Evolutionary conservation across 768 basidiomycete genomes (phyloP).

Genomic region (Lactarius psammicola): DNA sequence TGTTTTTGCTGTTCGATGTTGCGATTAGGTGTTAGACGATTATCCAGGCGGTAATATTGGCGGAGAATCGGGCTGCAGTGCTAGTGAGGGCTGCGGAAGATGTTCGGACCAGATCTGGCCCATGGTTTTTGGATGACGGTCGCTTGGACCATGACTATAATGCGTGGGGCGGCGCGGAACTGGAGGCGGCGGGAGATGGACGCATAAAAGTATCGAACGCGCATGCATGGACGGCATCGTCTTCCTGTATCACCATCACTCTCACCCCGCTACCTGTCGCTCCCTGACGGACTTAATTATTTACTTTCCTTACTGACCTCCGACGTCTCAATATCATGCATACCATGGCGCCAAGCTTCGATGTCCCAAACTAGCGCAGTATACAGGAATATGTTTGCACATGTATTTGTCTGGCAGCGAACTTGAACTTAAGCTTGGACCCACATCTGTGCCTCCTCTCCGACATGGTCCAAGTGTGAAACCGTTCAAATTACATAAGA

Average conservation of each 20-base stretch:
- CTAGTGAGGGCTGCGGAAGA: conserved; percentile 22
- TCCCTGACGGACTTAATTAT: conserved; percentile 27
- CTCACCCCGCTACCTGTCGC: conserved; percentile 6
- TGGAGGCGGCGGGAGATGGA: conserved; percentile 20
- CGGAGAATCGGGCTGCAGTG: conserved; percentile 24
- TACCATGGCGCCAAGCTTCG: conserved; percentile 14
- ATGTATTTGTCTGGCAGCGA: background rate
- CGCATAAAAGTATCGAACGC: conserved; percentile 27
- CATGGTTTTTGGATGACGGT: conserved; percentile 15
- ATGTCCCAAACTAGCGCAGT: background rate
- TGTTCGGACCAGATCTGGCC: conserved; percentile 20
- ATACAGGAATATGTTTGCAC: background rate
- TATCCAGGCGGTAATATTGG: conserved; percentile 27
- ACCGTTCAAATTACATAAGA: background rate
- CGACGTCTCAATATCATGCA: conserved; percentile 24
- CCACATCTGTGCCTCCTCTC: background rate
- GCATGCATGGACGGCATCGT: conserved; percentile 25
- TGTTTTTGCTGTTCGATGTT: conserved; percentile 26
- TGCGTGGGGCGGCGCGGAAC: conserved; percentile 23
- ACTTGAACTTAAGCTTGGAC: conserved; percentile 1
- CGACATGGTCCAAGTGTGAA: background rate
- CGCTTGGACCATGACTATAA: conserved; percentile 27
- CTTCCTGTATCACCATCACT: conserved; percentile 22
- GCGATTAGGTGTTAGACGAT: conserved; percentile 28
- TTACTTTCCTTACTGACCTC: conserved; percentile 28